Base-by-base conservation (phyloP, 352 stramenopile genomes). In the Globisporangium paroecandrum region DNA sequence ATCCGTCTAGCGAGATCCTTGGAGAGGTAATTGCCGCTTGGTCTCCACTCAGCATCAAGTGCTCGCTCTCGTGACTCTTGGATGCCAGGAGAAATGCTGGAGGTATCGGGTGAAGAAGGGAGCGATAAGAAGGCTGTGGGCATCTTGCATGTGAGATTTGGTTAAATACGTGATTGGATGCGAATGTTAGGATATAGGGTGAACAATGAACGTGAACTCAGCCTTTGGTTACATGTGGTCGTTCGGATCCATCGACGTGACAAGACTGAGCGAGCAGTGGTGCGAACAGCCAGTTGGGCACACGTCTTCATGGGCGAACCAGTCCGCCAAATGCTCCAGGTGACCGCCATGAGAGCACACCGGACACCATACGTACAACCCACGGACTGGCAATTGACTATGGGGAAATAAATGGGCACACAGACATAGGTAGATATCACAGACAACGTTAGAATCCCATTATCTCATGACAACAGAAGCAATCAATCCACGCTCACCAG, bases 291-390 rank as follows among this genome's bases (percentile, higher is more conserved):
- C 87, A 27, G 87, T 91, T 27, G 87, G 87, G 51, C 87, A 95
- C 32, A 87, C 73, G 29, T 79, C 77, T 51, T 92, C 81, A 27
- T 77, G 75, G 15, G 69, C 67, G 78, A 95, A 96, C 87, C 88
- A 96, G 36, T 94, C 85, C 1, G 82, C 76, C 32, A 96, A 69
- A 75, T 95, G 87, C 25, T 95, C 77, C 22, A 97, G 65, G 62
- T 97, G 91, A 15, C 91, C 91, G 20, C 89, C 90, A 65, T 97
- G 91, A 2, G 89, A 91, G 66, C 91, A 97, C n/a, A 94, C 90
- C 13, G 91, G 89, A 61, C 91, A 97, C 91, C 91, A 97, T 4
- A 97, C 90, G 62, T 95, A 97, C 5, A 97, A 65, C 55, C 91
- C 90, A 32, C 88, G 86, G 27, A 97, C 91, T 47, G 89, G 87